Conservation (phyloP, 106 monocot species). For the Dioscorea zingiberensis region DNA sequence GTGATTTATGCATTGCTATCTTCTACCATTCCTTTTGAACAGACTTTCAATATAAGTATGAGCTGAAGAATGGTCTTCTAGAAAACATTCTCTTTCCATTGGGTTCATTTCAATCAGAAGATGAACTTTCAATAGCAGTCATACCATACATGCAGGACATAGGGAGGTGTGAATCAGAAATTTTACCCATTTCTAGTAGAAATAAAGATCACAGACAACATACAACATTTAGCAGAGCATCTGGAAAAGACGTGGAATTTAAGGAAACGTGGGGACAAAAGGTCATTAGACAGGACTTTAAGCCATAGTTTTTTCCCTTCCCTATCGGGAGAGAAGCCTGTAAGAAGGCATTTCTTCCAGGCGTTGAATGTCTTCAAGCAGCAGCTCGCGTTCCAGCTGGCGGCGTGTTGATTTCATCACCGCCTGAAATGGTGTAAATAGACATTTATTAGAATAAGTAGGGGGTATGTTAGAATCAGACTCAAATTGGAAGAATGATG, state of each 20-base stretch:
- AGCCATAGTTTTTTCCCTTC: too few species aligned
- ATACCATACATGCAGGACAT: too few species aligned
- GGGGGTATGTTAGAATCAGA: neutral
- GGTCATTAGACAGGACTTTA: neutral
- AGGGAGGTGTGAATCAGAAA: too few species aligned
- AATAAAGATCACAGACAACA: neutral
- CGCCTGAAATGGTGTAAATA: conserved; percentile 12
- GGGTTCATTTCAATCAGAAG: too few species aligned
- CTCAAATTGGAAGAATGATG: too few species aligned
- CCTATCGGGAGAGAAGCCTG: conserved; percentile 19
- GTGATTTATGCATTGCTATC: too few species aligned
- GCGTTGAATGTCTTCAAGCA: conserved; percentile 39
- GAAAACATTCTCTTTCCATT: too few species aligned
- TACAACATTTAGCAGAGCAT: neutral
- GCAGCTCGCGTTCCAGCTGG: conserved; percentile 37
- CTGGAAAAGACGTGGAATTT: neutral
- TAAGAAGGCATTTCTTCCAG: conserved; percentile 48
- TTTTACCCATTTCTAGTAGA: too few species aligned
- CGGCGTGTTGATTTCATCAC: conserved; percentile 47
- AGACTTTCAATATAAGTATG: too few species aligned
- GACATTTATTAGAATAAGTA: neutral
- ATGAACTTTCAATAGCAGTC: too few species aligned
- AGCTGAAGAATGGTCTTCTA: too few species aligned
- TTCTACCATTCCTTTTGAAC: too few species aligned
- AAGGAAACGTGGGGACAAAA: neutral